Conservation (phyloP, 2,329 filamentous ascomycete genomes). For the Orbilia blumenaviensis region DNA sequence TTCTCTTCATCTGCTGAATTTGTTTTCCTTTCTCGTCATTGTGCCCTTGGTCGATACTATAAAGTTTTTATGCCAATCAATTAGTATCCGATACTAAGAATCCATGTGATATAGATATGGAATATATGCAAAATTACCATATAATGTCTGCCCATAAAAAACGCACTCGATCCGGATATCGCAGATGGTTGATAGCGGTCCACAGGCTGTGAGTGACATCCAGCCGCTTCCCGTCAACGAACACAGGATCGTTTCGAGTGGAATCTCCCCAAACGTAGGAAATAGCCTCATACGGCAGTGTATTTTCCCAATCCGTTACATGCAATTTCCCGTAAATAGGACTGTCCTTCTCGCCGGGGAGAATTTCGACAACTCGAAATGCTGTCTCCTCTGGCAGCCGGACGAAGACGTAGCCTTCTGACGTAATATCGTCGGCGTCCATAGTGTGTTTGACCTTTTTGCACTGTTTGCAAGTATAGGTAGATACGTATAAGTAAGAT, state of each 20-base stretch:
- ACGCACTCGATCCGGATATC: slow-evolving; percentile 43
- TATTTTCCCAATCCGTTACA: slow-evolving; percentile 47
- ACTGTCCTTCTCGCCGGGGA: slow-evolving; percentile 48
- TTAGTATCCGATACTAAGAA: not conserved
- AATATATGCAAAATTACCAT: slow-evolving; percentile 28
- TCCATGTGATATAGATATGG: not conserved
- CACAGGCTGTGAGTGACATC: slow-evolving; percentile 55
- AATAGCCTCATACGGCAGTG: slow-evolving; percentile 56
- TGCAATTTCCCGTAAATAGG: slow-evolving; percentile 52
- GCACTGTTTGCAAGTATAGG: too few species aligned
- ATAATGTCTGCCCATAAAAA: slow-evolving; percentile 57
- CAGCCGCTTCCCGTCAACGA: slow-evolving; percentile 52
- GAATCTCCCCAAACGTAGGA: slow-evolving; percentile 58
- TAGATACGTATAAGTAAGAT: too few species aligned
- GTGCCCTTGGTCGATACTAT: slow-evolving; percentile 57
- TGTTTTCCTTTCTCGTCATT: slow-evolving; percentile 56
- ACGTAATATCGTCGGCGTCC: slow-evolving; percentile 14
- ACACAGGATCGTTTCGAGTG: slow-evolving; percentile 32
- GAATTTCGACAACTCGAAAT: slow-evolving; percentile 55
- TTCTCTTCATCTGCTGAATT: slow-evolving; percentile 58
- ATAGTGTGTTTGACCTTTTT: not conserved
- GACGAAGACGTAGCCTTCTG: slow-evolving; percentile 22
- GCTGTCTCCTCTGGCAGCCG: slow-evolving; percentile 40
- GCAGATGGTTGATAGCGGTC: slow-evolving; percentile 53
- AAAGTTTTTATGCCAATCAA: not conserved